These are phyloP conservation scores for Harringtonia lauricola DNA, from an alignment of 2,329 filamentous ascomycete genomes.

Conservation along the genomic window DNA sequence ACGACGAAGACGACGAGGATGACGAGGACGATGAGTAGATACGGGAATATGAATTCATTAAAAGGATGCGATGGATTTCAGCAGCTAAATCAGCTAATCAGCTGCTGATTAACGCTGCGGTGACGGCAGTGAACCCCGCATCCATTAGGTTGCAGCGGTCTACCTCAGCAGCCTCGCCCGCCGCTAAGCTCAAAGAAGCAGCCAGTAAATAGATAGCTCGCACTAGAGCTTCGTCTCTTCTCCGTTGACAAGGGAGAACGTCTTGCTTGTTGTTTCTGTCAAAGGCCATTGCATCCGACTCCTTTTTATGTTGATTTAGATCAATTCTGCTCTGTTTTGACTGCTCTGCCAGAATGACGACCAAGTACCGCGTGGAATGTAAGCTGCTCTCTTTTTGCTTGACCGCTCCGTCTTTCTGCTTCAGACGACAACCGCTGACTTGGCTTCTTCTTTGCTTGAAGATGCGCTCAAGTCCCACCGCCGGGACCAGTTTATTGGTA, in stretches of 20 bases:
- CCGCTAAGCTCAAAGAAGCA: slow-evolving; percentile 3
- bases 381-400: slow-evolving; percentile 20
- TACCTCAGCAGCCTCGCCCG: background rate
- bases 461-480: slow-evolving; percentile 71
- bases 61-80: too few species aligned
- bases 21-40: background rate
- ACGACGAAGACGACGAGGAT: slow-evolving; percentile 4
- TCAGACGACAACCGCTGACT: too few species aligned
- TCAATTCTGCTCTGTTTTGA: background rate
- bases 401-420: background rate
- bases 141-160: background rate
- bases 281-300: too few species aligned
- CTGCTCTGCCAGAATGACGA: slow-evolving; percentile 36
- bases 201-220: slow-evolving; percentile 8
- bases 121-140: background rate
- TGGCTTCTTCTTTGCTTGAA: slow-evolving; percentile 19
- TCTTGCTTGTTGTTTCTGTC: too few species aligned
- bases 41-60: background rate
- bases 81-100: too few species aligned
- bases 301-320: background rate
- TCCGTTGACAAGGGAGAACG: too few species aligned
- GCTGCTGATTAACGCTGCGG: background rate
- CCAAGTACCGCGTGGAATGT: slow-evolving; percentile 65
- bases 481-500: slow-evolving; percentile 68
- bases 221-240: too few species aligned